Percentiles rank a stretch among this genome's conserved stretches.
These are phyloP conservation scores for Talaromyces nanjingensis DNA, from an alignment of 495 filamentous ascomycete genomes.

Conservation along the genomic window DNA sequence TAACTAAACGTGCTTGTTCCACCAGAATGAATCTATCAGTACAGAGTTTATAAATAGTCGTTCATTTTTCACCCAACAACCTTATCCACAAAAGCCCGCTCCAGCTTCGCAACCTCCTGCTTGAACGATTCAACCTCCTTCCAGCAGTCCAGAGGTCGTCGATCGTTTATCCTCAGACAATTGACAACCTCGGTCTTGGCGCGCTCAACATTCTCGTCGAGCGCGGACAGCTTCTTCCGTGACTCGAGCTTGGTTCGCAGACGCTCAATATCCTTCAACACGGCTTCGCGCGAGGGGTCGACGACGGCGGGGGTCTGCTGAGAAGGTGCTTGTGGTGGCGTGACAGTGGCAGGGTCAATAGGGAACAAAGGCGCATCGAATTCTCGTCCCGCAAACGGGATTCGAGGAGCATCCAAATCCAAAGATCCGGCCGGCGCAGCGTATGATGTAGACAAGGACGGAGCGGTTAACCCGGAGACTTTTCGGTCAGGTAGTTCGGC, in stretches of 20 bases:
- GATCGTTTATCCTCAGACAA: conserved; percentile 79
- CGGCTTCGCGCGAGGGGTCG: conserved; percentile 44
- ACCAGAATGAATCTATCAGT: conserved; percentile 2
- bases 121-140: conserved; percentile 87
- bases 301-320: conserved; percentile 20
- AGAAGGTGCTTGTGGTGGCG: conserved; percentile 13
- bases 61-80: conserved; percentile 48
- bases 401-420: conserved; percentile 41
- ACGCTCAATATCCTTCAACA: conserved; percentile 63
- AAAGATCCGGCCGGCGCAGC: conserved; percentile 37
- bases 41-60: neutral
- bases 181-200: conserved; percentile 71
- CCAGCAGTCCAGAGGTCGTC: conserved; percentile 92
- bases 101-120: conserved; percentile 74
- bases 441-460: conserved; percentile 23
- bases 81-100: conserved; percentile 80
- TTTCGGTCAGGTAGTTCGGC: conserved; percentile 26
- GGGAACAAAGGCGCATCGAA: conserved; percentile 22
- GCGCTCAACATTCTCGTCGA: conserved; percentile 59
- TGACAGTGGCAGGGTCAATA: conserved; percentile 12
- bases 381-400: conserved; percentile 40
- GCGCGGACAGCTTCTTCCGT: conserved; percentile 61
- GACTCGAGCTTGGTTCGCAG: conserved; percentile 67
- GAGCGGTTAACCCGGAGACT: conserved; percentile 17
- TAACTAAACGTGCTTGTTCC: neutral